Base-by-base conservation (phyloP, 106 monocot genomes). In the Dendrobium officinale region DNA sequence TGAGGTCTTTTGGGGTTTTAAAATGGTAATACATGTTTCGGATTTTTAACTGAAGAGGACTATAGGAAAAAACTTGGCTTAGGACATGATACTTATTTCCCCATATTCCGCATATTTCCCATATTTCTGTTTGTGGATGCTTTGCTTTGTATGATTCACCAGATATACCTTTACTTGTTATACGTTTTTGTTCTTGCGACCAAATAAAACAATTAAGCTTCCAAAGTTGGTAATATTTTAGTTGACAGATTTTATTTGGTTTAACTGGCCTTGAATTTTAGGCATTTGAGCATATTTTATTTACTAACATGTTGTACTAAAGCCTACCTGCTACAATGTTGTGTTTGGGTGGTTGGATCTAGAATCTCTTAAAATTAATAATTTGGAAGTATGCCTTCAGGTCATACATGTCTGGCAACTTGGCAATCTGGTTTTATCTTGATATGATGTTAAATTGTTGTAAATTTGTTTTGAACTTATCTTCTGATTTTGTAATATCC, bases 401-500 rank as follows among this genome's bases (percentile, higher is more conserved):
- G 58, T 20, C 58, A 58, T 58, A 18, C 51, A 51, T 51, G 51
- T 51, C 45, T 51, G 13, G 13, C 51, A 15, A 13, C 51, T 13
- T 51, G 51, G 51, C 51, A 51, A 51, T 51, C 51, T 51, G 51
- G 13, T 51, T 51, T 51, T 51, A 13, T 48, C 7, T 48, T 48
- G 7, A 47, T 37, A 37, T 37, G 37, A 37, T 37, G 37, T 9
- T 20, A 58, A 26, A 27, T 67, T 67, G 22, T 24, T 5, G 26
- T 67, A 72, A 33, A 33, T 22, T 20, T 72, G 15, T 37, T 72
- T 15, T 72, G 37, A 72, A 72, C 33, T 72, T 72, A 33, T 72
- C 10, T 72, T 72, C 11, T 40, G 37, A 37, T 9, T 72, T 33
- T 40, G 15, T 72, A 17, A 33, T 72, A 72, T 80, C 47, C 90